Conservation (phyloP, 768 basidiomycete species). For the Galerina marginata region DNA sequence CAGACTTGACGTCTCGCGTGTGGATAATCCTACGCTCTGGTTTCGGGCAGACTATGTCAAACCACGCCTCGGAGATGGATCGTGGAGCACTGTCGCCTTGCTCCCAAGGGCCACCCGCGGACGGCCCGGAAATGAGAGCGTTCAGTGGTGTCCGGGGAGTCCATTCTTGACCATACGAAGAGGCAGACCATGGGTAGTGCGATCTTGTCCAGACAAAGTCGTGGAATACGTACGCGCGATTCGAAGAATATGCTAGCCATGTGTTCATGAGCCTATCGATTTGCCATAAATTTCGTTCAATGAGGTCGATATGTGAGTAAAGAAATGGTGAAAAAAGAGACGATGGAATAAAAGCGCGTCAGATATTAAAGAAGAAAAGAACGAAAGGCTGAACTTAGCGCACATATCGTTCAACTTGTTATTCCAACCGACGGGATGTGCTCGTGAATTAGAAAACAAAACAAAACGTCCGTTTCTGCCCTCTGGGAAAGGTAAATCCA, state of each 20-base stretch:
- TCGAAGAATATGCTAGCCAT: slow-evolving; percentile 54
- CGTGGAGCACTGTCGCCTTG: slow-evolving; percentile 47
- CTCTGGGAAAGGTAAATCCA: slow-evolving; percentile 53
- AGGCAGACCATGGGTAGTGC: slow-evolving; percentile 49
- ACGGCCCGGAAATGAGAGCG: slow-evolving; percentile 52
- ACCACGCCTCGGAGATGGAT: slow-evolving; percentile 50
- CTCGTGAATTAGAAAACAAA: slow-evolving; percentile 48
- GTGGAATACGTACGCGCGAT: slow-evolving; percentile 57
- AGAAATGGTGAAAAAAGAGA: neutral
- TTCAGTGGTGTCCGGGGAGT: slow-evolving; percentile 45
- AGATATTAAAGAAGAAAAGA: slow-evolving; percentile 5
- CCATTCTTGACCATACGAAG: slow-evolving; percentile 25
- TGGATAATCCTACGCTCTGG: slow-evolving; percentile 43
- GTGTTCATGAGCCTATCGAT: slow-evolving; percentile 51
- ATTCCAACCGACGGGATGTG: slow-evolving; percentile 54
- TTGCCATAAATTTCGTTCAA: slow-evolving; percentile 7
- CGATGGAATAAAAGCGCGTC: neutral
- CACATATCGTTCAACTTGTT: slow-evolving; percentile 60
- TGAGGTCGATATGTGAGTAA: neutral
- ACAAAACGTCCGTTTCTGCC: slow-evolving; percentile 54
- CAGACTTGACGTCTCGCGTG: slow-evolving; percentile 44
- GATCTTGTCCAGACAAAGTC: slow-evolving; percentile 51
- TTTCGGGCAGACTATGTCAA: slow-evolving; percentile 51
- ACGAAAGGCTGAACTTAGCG: slow-evolving; percentile 19
- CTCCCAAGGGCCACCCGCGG: slow-evolving; percentile 51